Percentiles rank a stretch among this genome's conserved stretches.
phyloP scores from a whole-genome alignment of 257 asterid species.

The Coffea canephora region DNA sequence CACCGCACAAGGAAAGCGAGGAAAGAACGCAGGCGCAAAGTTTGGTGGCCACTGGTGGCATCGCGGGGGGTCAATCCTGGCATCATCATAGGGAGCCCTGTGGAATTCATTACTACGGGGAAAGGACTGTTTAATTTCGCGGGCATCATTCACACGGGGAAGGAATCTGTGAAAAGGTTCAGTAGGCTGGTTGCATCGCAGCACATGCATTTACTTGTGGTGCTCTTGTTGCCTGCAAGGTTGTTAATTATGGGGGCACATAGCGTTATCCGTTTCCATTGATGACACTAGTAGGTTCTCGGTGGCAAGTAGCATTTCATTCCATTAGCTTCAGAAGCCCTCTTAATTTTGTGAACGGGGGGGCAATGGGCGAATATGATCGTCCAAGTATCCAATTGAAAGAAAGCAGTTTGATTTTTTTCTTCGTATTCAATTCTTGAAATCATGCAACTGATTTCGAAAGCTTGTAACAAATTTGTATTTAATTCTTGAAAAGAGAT shows the following conservation, averaged over 20 bases:
- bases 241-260: constrained; percentile 51
- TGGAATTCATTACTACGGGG: constrained; percentile 29
- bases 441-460: background rate
- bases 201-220: constrained; percentile 78
- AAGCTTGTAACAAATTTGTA: background rate
- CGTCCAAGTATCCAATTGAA: background rate
- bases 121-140: constrained; percentile 49
- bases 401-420: constrained; percentile 1
- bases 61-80: constrained; percentile 45
- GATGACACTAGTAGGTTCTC: constrained; percentile 10
- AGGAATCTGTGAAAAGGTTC: constrained; percentile 64
- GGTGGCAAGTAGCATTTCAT: constrained; percentile 14
- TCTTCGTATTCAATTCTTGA: no score
- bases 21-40: constrained; percentile 51
- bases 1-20: constrained; percentile 48
- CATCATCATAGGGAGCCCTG: constrained; percentile 30
- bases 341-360: constrained; percentile 36
- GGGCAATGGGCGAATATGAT: constrained; percentile 17
- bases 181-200: constrained; percentile 67
- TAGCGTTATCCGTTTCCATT: constrained; percentile 35
- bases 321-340: constrained; percentile 36
- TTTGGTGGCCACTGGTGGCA: constrained; percentile 67
- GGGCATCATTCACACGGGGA: constrained; percentile 56
- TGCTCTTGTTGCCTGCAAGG: constrained; percentile 66
- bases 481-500: background rate